Evolutionary conservation across 495 filamentous ascomycete genomes (phyloP).

Genomic region (Jackrogersella minutella): DNA sequence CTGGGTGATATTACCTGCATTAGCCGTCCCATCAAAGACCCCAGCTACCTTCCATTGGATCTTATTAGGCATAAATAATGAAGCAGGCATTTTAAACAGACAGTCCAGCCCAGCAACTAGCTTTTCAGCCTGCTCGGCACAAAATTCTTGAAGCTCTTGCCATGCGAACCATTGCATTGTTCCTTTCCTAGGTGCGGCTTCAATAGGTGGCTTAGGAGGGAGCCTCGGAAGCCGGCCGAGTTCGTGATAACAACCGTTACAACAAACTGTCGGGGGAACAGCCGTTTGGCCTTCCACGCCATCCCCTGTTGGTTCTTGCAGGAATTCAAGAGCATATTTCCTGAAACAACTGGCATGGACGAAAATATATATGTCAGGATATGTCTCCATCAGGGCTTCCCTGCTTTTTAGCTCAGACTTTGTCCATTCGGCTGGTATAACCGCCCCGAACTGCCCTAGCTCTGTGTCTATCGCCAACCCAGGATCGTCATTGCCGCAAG

Average conservation of each 20-base stretch:
- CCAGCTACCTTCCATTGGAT: neutral
- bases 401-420: neutral
- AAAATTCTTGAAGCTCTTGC: neutral
- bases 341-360: neutral
- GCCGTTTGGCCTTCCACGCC: neutral
- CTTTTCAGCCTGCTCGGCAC: neutral
- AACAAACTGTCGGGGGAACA: neutral
- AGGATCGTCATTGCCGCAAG: too few species aligned
- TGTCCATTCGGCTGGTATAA: neutral
- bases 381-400: neutral
- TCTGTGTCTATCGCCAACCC: neutral
- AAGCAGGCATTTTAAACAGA: neutral
- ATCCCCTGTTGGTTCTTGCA: neutral
- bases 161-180: neutral
- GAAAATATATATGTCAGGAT: neutral
- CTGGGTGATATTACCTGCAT: neutral
- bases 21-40: neutral
- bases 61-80: neutral
- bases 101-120: neutral
- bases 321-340: neutral
- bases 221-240: neutral
- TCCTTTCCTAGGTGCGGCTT: neutral
- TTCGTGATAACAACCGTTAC: neutral
- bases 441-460: neutral
- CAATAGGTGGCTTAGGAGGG: neutral